Evolutionary conservation across 2,329 filamentous ascomycete genomes (phyloP).

Genomic region (Epichloe glyceriae): DNA sequence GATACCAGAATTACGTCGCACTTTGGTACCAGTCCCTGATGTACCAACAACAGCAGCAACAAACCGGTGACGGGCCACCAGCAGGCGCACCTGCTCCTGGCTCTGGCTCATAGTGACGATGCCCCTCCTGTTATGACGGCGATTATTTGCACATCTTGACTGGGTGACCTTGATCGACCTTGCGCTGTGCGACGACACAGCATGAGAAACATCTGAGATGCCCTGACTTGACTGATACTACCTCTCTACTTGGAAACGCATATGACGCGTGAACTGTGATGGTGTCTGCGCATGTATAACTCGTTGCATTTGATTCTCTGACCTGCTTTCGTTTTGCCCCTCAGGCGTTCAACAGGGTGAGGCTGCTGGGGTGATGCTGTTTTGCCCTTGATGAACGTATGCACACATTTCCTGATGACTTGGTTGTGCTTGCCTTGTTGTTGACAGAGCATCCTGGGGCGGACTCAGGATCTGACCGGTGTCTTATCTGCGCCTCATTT

Average conservation of each 20-base stretch:
- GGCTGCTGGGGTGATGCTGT: not conserved
- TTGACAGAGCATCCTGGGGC: not conserved
- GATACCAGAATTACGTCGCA: constrained; percentile 67
- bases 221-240: constrained; percentile 21
- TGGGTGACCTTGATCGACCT: constrained; percentile 22
- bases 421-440: not conserved
- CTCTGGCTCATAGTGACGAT: constrained; percentile 24
- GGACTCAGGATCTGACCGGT: not conserved
- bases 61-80: constrained; percentile 24
- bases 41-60: constrained; percentile 28
- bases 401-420: constrained; percentile 1
- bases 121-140: constrained; percentile 2
- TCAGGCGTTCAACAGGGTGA: not conserved
- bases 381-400: constrained; percentile 3
- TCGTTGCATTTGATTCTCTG: constrained; percentile 7
- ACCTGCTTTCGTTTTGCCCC: constrained; percentile 1
- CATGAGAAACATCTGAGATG: constrained; percentile 15
- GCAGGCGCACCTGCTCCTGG: constrained; percentile 23
- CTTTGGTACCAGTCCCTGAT: constrained; percentile 65
- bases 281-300: constrained; percentile 21
- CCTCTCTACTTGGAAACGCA: constrained; percentile 13
- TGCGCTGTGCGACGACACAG: constrained; percentile 4
- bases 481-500: not conserved
- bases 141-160: constrained; percentile 13
- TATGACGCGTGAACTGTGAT: constrained; percentile 15